Percentiles rank a stretch among this genome's conserved stretches.
Evolutionary conservation across 2,329 filamentous ascomycete species (phyloP).

Genomic region (Sporothrix phasma): DNA sequence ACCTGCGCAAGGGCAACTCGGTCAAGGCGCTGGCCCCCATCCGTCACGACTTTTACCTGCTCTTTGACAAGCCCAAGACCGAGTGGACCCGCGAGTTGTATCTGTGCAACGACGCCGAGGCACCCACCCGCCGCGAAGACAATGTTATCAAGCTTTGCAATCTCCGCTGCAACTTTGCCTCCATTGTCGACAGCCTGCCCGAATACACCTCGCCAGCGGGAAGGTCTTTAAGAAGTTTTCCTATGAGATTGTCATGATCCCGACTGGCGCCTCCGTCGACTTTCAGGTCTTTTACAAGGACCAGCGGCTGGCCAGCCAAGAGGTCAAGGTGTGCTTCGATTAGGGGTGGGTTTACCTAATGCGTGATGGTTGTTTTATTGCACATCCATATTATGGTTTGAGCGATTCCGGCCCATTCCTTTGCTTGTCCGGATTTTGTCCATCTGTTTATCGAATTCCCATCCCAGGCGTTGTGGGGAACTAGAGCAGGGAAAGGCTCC

Average conservation of each 20-base stretch:
- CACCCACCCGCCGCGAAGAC: conserved; percentile 7
- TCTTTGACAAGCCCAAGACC: conserved; percentile 7
- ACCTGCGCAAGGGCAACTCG: conserved; percentile 13
- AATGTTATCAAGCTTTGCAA: conserved; percentile 14
- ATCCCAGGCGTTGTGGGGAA: conserved; percentile 1
- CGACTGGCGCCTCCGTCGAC: conserved; percentile 12
- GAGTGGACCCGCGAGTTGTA: conserved; percentile 15
- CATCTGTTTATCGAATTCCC: neutral
- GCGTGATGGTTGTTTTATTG: no score
- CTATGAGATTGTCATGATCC: conserved; percentile 16
- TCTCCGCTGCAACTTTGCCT: conserved; percentile 13
- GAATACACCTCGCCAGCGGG: conserved; percentile 10
- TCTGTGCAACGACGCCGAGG: conserved; percentile 10
- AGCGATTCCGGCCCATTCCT: no score
- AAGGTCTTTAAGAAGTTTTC: conserved; percentile 8
- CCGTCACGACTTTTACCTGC: conserved; percentile 14
- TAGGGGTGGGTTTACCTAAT: no score
- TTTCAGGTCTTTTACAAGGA: conserved; percentile 13
- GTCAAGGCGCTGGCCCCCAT: conserved; percentile 13
- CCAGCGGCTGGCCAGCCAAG: conserved; percentile 9
- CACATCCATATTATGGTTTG: no score
- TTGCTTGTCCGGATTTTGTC: neutral
- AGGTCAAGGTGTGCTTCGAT: conserved; percentile 12
- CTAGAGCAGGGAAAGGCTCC: neutral
- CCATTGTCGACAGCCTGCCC: conserved; percentile 13